Conservation (phyloP, 2,329 filamentous ascomycete genomes). For the Hypoxylon sp. region DNA sequence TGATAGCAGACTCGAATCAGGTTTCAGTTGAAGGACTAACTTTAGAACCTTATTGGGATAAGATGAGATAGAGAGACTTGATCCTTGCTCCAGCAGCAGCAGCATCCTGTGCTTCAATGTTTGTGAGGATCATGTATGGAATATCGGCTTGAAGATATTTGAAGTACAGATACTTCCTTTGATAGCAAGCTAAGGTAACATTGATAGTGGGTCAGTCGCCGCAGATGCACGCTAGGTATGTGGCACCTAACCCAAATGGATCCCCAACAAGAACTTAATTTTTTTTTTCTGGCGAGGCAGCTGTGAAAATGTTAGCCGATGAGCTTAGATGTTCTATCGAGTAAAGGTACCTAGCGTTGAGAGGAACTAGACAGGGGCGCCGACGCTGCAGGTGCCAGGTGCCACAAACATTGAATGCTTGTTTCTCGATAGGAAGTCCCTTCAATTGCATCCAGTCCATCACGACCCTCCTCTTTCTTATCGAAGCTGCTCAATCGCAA, state of each 20-base stretch:
- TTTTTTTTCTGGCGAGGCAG: constrained; percentile 51
- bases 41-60: constrained; percentile 14
- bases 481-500: constrained; percentile 28
- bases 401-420: constrained; percentile 21
- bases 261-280: constrained; percentile 55
- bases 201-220: constrained; percentile 29
- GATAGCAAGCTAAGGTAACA: constrained; percentile 3
- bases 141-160: constrained; percentile 6
- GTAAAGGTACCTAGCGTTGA: constrained; percentile 38
- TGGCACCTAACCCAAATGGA: constrained; percentile 61
- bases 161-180: constrained; percentile 18
- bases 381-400: constrained; percentile 25
- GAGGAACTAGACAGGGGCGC: constrained; percentile 18
- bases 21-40: background rate
- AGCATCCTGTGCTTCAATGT: too few species aligned
- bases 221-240: constrained; percentile 36
- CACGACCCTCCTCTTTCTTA: constrained; percentile 23
- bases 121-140: background rate
- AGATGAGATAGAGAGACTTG: background rate
- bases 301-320: constrained; percentile 24
- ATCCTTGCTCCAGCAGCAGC: background rate
- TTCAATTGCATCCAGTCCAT: constrained; percentile 8
- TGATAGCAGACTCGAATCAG: background rate
- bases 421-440: constrained; percentile 25
- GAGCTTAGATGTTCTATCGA: constrained; percentile 17